Base-by-base conservation (phyloP, 2,329 filamentous ascomycete genomes). In the Mycosphaerella sp. region DNA sequence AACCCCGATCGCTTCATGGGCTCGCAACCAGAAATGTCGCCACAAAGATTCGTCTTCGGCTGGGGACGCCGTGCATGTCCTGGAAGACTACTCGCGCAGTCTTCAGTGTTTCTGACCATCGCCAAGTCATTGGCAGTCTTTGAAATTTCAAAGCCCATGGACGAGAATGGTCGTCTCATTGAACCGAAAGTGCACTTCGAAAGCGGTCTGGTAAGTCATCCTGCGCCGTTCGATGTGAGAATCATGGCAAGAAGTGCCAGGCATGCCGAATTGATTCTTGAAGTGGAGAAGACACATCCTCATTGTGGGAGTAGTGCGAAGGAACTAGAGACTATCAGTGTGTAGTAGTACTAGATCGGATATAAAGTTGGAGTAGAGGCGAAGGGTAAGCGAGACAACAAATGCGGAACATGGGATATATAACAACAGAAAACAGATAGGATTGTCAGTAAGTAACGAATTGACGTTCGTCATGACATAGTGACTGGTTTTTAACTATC, bases 1-100 rank as follows among this genome's bases (percentile, higher is more conserved):
- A 39, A 41, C 10, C 61, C 67, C 27, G 63, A 62, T 27, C 52
- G 57, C 9, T 50, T 54, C 3, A 45, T 57, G 9, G 62, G 53
- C n/a, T 41, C 55, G 10, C 43, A 59, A 10, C 54, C 59, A 4
- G 61, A 64, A 32, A 50, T 59, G 40, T 36, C 55, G 28, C 47
- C 60, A 2, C 48, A 51, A 6, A 39, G 39, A 7, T 49, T 59
- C 17, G 47, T 52, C 49, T 62, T 53, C 14, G 59, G 59, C 2
- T 61, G 59, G 13, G 57, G 59, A 8, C 49, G 57, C 2, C 51
- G 59, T 2, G 51, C 56, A 12, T 61, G 59, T 45, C 57, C 59
- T 16, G 59, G 59, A 9, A 44, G 48, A 9, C 41, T 57, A 5
- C 47, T 59, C 13, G 56, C 56, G 12, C 49, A 54, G 13, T 39